These are phyloP conservation scores for Sclerotinia subarctica DNA, from an alignment of 2,329 filamentous ascomycete genomes.

Conservation along the genomic window DNA sequence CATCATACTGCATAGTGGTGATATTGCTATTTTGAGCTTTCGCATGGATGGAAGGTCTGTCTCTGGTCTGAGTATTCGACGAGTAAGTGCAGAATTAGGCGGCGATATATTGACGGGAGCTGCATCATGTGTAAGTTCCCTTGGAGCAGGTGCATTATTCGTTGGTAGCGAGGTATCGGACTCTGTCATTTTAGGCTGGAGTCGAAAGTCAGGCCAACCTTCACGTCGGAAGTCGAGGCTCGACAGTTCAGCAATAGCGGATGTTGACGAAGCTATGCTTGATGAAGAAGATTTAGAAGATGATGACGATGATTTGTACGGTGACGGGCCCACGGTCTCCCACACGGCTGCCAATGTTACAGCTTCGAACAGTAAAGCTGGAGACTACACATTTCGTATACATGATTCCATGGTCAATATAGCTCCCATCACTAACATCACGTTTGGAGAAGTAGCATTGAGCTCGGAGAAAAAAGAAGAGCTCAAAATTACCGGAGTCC, in stretches of 20 bases:
- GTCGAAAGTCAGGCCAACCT: slow-evolving; percentile 57
- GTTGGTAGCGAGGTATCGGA: slow-evolving; percentile 82
- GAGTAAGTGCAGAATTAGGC: slow-evolving; percentile 60
- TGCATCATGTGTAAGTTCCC: slow-evolving; percentile 65
- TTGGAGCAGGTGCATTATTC: slow-evolving; percentile 72
- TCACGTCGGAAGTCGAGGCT: slow-evolving; percentile 62
- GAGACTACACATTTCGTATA: slow-evolving; percentile 69
- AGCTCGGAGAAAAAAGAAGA: slow-evolving; percentile 46
- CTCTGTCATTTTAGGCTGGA: slow-evolving; percentile 79
- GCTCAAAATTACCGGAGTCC: slow-evolving; percentile 46
- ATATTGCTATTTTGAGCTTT: slow-evolving; percentile 73
- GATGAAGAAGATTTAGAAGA: slow-evolving; percentile 50
- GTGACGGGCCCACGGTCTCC: slow-evolving; percentile 49
- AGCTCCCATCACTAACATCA: slow-evolving; percentile 73
- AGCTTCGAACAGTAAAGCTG: slow-evolving; percentile 46
- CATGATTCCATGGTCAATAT: slow-evolving; percentile 76
- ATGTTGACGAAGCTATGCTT: slow-evolving; percentile 54
- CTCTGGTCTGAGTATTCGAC: slow-evolving; percentile 74
- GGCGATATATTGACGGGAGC: slow-evolving; percentile 59
- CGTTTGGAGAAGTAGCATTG: slow-evolving; percentile 58
- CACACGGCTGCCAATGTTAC: slow-evolving; percentile 41
- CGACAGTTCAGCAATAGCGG: slow-evolving; percentile 44
- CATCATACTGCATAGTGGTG: slow-evolving; percentile 74
- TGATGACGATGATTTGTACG: slow-evolving; percentile 61
- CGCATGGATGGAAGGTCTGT: slow-evolving; percentile 87